Evolutionary conservation across 1,139 yeast species (phyloP).

Genomic region (Oligophagozyma castellii): DNA sequence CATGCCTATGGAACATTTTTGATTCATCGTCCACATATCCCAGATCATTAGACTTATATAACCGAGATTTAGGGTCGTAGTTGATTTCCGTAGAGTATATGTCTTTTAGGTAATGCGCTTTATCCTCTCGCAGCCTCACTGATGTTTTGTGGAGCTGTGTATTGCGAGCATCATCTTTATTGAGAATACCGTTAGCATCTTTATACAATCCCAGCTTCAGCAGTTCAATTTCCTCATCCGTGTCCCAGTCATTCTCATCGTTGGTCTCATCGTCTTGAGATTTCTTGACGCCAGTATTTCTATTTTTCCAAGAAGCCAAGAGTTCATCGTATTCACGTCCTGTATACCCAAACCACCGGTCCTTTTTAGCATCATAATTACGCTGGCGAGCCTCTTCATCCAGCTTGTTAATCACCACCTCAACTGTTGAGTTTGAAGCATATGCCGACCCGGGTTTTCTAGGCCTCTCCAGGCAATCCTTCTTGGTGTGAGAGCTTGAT

Average conservation of each 20-base stretch:
- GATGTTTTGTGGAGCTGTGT: constrained; percentile 11
- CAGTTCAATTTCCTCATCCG: constrained; percentile 22
- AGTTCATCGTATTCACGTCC: constrained; percentile 18
- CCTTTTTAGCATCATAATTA: constrained; percentile 23
- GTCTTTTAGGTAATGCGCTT: constrained; percentile 22
- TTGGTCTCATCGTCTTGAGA: not conserved
- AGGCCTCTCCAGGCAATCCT: constrained; percentile 21
- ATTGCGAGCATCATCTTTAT: constrained; percentile 9
- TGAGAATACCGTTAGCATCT: constrained; percentile 9
- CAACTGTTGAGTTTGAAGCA: not conserved
- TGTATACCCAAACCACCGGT: constrained; percentile 24
- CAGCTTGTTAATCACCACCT: constrained; percentile 2
- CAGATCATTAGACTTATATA: constrained; percentile 19
- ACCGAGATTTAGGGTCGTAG: constrained; percentile 25
- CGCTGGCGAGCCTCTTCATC: constrained; percentile 5
- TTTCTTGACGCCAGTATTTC: constrained; percentile 2
- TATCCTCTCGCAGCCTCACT: constrained; percentile 23
- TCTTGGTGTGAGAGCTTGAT: constrained; percentile 11
- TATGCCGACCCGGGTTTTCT: constrained; percentile 1
- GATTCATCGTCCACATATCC: constrained; percentile 23
- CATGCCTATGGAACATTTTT: constrained; percentile 24
- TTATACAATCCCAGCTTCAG: constrained; percentile 15
- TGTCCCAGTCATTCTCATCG: constrained; percentile 8
- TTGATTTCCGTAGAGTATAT: constrained; percentile 15
- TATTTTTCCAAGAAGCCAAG: constrained; percentile 10